Base-by-base conservation (phyloP, 768 basidiomycete species). In the Tricholoma terreum region DNA sequence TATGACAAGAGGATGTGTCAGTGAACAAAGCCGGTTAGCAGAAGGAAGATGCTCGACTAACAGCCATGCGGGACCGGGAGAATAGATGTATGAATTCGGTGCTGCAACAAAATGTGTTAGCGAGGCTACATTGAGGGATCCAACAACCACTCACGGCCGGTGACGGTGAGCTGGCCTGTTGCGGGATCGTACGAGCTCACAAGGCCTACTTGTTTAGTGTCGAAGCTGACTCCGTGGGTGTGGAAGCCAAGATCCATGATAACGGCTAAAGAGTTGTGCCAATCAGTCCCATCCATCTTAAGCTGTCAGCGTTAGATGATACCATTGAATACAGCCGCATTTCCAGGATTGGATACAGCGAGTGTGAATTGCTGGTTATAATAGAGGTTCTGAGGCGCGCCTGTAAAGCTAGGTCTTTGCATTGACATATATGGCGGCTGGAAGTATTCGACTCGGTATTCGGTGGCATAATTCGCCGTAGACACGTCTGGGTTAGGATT, bases 361-460 rank as follows among this genome's bases (percentile, higher is more conserved):
- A 77, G 63, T 15, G 58, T 74, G 63, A 77, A 76, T 42, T 59
- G 61, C 35, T 69, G 62, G 42, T 71, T 73, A 65, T 75, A 79
- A 36, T 65, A 64, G 45, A 79, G 71, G 17, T 68, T 73, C 9
- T 64, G 67, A 0, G 77, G 77, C 6, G 74, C 63, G 19, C 71
- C 71, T 19, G 65, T 70, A 46, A 76, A 57, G 0, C 61, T 63
- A 1, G 77, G 77, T 10, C 77, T 69, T 1, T 63, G 62, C 31
- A 68, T 61, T 19, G 67, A 69, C 73, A 78, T 75, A 65, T 73
- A 78, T 2, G 78, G 76, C 6, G 77, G 77, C 42, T 73, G 73
- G 21, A 75, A 65, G 56, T 74, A 76, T 62, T 79, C 76, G 15
- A 74, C 68, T 3, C 76, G 75, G 67, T 75, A 79, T 68, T 78